phyloP scores from a whole-genome alignment of 176 grass and related monocot species.

The Pharus latifolius region DNA sequence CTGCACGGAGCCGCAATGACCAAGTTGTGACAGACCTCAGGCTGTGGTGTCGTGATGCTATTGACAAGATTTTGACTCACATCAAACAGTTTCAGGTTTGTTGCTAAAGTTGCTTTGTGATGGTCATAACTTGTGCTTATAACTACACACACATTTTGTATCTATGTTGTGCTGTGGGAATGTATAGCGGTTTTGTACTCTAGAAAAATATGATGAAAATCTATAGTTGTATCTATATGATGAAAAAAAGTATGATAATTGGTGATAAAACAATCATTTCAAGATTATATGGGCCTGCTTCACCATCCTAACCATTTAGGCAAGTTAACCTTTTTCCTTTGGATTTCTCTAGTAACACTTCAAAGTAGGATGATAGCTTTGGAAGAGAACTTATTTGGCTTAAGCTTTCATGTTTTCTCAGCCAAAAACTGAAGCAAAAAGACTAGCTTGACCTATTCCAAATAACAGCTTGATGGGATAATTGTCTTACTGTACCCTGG shows the following conservation, averaged over 20 bases:
- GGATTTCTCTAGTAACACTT: not conserved
- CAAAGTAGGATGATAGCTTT: not conserved
- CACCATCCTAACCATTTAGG: not conserved
- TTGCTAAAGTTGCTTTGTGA: conserved; percentile 13
- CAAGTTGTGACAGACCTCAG: conserved; percentile 92
- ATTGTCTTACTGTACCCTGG: too few species aligned
- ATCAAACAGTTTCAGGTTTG: conserved; percentile 85
- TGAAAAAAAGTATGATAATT: not conserved
- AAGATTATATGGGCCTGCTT: not conserved
- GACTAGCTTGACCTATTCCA: not conserved
- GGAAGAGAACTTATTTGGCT: not conserved
- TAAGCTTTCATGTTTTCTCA: not conserved
- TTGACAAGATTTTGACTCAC: conserved; percentile 78
- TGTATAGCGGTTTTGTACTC: not conserved
- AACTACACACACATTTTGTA: not conserved
- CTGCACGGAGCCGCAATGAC: conserved; percentile 92
- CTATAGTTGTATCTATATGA: too few species aligned
- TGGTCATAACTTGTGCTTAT: not conserved
- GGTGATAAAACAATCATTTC: not conserved
- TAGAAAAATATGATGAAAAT: not conserved
- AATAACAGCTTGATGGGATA: not conserved
- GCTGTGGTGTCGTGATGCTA: conserved; percentile 86
- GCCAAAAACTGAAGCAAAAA: not conserved
- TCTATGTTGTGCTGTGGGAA: not conserved
- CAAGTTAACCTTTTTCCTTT: not conserved